Evolutionary conservation across 2,329 filamentous ascomycete genomes (phyloP).

Genomic region (Plenodomus biglobosus): DNA sequence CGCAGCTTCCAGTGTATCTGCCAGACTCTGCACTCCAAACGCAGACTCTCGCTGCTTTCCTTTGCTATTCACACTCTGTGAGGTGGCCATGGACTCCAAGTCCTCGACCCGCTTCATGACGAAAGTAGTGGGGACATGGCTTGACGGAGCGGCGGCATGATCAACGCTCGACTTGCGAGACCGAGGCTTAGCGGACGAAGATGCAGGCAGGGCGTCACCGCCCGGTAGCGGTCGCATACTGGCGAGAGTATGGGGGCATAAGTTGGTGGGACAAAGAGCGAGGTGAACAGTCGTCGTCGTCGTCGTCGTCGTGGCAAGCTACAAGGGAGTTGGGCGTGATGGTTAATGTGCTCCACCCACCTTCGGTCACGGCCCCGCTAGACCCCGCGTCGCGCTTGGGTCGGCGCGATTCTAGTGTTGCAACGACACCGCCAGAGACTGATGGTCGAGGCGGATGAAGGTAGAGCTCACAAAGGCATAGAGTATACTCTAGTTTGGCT

Average conservation of each 20-base stretch:
- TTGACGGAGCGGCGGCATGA: conserved; percentile 31
- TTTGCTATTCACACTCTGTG: conserved; percentile 15
- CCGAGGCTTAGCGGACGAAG: conserved; percentile 32
- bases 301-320: conserved; percentile 1
- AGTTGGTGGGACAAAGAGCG: neutral
- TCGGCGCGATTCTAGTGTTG: conserved; percentile 14
- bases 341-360: conserved; percentile 16
- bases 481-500: conserved; percentile 1
- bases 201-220: conserved; percentile 38
- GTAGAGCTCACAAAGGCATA: conserved; percentile 1
- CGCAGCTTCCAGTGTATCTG: conserved; percentile 53
- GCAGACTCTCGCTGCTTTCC: conserved; percentile 46
- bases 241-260: conserved; percentile 6
- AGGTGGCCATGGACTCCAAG: conserved; percentile 45
- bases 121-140: conserved; percentile 57
- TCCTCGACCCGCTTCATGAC: conserved; percentile 60
- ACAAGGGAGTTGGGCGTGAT: conserved; percentile 5
- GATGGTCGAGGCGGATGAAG: conserved; percentile 1
- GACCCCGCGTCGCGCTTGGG: conserved; percentile 18
- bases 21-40: conserved; percentile 61
- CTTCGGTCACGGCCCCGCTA: conserved; percentile 18
- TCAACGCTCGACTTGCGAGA: conserved; percentile 45
- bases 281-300: neutral
- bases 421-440: conserved; percentile 11
- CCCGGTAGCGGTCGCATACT: conserved; percentile 41